Conservation (phyloP, 148 eudicot species). For the Fagopyrum homotropicum region DNA sequence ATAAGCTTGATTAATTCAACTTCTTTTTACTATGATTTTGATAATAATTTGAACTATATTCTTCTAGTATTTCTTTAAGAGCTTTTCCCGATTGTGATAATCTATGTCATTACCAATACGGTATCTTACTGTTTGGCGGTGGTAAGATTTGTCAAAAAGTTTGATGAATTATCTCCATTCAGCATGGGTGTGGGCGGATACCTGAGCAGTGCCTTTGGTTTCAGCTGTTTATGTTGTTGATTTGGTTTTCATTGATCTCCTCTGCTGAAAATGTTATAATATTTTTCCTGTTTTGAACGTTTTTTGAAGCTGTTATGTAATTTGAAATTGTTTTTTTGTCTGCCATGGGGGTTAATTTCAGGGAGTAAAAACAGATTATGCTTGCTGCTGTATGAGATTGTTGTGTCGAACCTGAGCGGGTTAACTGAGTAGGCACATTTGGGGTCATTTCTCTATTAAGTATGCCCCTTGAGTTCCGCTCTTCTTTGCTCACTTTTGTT, state of each 20-base stretch:
- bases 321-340: too few species aligned
- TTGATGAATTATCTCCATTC: constrained; percentile 3
- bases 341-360: too few species aligned
- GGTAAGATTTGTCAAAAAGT: not conserved
- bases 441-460: too few species aligned
- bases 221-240: not conserved
- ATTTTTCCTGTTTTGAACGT: not conserved
- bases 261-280: not conserved
- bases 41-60: too few species aligned
- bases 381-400: too few species aligned
- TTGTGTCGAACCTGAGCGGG: too few species aligned
- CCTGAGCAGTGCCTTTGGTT: constrained; percentile 1
- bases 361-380: too few species aligned
- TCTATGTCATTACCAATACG: not conserved
- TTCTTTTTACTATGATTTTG: too few species aligned
- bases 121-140: not conserved
- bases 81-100: not conserved
- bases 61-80: too few species aligned
- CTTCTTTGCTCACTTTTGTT: not conserved
- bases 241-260: too few species aligned
- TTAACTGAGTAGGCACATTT: too few species aligned
- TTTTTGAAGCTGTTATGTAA: not conserved
- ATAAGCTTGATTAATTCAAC: too few species aligned
- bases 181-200: constrained; percentile 10
- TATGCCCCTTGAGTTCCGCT: not conserved